These are phyloP conservation scores for Teratosphaeria viscida DNA, from an alignment of 2,329 filamentous ascomycete species.

Conservation along the genomic window DNA sequence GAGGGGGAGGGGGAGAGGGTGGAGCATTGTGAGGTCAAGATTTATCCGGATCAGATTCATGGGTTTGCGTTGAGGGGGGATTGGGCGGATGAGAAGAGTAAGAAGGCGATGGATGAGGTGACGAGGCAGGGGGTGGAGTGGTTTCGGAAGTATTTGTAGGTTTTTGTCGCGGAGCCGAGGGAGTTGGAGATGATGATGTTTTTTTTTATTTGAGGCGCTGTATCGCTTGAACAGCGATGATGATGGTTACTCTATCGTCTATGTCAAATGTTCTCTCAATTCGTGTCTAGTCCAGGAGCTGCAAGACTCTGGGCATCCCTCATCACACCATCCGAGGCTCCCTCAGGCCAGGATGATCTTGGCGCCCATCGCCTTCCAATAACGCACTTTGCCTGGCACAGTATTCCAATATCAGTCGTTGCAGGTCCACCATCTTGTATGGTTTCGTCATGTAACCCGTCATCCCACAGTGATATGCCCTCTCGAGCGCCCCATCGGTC, in stretches of 20 bases:
- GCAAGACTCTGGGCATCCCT: background rate
- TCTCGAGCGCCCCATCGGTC: constrained; percentile 51
- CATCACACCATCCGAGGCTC: background rate
- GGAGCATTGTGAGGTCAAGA: constrained; percentile 28
- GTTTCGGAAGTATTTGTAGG: constrained; percentile 11
- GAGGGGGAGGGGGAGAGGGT: constrained; percentile 21
- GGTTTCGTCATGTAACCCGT: constrained; percentile 60
- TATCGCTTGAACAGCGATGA: background rate
- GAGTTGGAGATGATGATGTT: too few species aligned
- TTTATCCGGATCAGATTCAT: constrained; percentile 37
- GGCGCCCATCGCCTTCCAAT: background rate
- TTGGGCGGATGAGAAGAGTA: constrained; percentile 34
- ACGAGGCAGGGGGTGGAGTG: constrained; percentile 21
- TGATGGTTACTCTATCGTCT: background rate
- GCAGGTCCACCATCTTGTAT: constrained; percentile 52
- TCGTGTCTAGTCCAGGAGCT: background rate
- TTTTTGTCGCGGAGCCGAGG: background rate
- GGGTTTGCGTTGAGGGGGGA: constrained; percentile 35
- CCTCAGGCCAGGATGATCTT: background rate
- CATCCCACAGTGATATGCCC: constrained; percentile 53
- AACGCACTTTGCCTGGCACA: constrained; percentile 19
- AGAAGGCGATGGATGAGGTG: constrained; percentile 38
- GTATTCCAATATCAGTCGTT: constrained; percentile 45
- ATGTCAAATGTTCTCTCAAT: background rate
- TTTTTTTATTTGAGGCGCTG: background rate